Evolutionary conservation across 106 monocot genomes (phyloP), one percentile per base, ranked within the genome.

Genomic region (Dendrobium catenatum): DNA sequence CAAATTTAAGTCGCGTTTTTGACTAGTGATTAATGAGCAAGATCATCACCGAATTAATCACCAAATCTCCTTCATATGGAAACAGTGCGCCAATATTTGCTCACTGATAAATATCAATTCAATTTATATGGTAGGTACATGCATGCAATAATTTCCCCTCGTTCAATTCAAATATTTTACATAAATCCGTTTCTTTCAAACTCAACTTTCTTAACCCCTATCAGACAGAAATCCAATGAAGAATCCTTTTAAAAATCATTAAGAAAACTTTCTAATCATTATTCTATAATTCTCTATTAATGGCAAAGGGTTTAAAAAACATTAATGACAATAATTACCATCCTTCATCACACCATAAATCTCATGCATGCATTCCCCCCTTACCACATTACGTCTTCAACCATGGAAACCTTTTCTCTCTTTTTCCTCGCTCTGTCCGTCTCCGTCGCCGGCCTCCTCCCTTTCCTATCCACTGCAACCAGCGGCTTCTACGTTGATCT

Each of bases 401-500:
- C 10, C 51, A 51, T 51, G 51, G 51, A 51, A 51, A 51, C 15
- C 13, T 13, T 51, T 15, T 51, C 51, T 51, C 17, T 15, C 72
- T 11, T 22, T 40, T 2, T 51, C 42, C 46, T 81, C 81, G 18
- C 20, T 3, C 29, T 24, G 0, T 24, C 64, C 2, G 13, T 54
- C 13, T 40, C 70, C 33, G 46, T n/a, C 68, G 24, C 11, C 27
- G 17, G 4, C 78, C 46, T 46, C 46, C 46, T 7, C 51, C 51
- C 13, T 0, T 51, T 82, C 2, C 68, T 77, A 9, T 43, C 67
- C 3, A 1, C 16, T 56, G 56, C 24, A 7, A 8, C n/a, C 42
- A 0, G 40, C 0, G 78, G 87, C n/a, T 88, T 90, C 83, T 48
- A 31, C 66, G 76, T 88, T 11, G 83, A 88, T 6, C 87, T 90